A percentile compares a stretch with the other conserved stretches of the same genome.
Evolutionary conservation across 2,329 filamentous ascomycete genomes (phyloP).

Genomic region (Beauveria sp.): DNA sequence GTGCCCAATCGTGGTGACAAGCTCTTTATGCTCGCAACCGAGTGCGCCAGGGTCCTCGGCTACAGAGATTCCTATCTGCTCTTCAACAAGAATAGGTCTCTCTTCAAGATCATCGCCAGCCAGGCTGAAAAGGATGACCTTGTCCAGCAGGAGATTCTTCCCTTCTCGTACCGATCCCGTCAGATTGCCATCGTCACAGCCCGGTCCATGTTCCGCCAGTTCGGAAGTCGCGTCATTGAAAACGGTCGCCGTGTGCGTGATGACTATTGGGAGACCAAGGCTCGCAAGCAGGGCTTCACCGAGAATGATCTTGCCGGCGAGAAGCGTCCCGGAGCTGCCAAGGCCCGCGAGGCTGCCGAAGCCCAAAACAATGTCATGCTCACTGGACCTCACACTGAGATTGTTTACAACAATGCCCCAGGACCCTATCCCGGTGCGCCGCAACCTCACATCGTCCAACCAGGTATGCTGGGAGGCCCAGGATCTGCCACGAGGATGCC

Average conservation of each 20-base stretch:
- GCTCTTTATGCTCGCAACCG: slow-evolving; percentile 96
- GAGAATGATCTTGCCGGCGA: slow-evolving; percentile 94
- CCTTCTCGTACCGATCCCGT: slow-evolving; percentile 95
- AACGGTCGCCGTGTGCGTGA: slow-evolving; percentile 87
- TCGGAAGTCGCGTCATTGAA: slow-evolving; percentile 87
- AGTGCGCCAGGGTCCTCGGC: slow-evolving; percentile 86
- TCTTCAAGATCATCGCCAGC: slow-evolving; percentile 96
- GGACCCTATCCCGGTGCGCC: slow-evolving; percentile 58
- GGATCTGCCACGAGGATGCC: slow-evolving; percentile 66
- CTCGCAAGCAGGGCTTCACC: slow-evolving; percentile 94
- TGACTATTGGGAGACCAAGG: slow-evolving; percentile 98
- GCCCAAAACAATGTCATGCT: slow-evolving; percentile 57
- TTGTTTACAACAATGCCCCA: slow-evolving; percentile 75
- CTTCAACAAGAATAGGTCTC: slow-evolving; percentile 96
- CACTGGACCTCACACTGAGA: slow-evolving; percentile 69
- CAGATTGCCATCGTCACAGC: slow-evolving; percentile 98
- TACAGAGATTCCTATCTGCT: slow-evolving; percentile 97
- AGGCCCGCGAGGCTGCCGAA: slow-evolving; percentile 74
- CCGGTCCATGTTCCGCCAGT: slow-evolving; percentile 97
- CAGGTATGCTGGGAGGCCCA: slow-evolving; percentile 61
- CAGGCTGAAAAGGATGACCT: slow-evolving; percentile 95
- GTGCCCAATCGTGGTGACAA: slow-evolving; percentile 88
- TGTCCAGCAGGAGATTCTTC: slow-evolving; percentile 88
- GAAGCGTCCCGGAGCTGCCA: slow-evolving; percentile 87
- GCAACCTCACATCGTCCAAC: slow-evolving; percentile 61